Base-by-base conservation (phyloP, 2,329 filamentous ascomycete genomes). In the Ophiobolus disseminans region DNA sequence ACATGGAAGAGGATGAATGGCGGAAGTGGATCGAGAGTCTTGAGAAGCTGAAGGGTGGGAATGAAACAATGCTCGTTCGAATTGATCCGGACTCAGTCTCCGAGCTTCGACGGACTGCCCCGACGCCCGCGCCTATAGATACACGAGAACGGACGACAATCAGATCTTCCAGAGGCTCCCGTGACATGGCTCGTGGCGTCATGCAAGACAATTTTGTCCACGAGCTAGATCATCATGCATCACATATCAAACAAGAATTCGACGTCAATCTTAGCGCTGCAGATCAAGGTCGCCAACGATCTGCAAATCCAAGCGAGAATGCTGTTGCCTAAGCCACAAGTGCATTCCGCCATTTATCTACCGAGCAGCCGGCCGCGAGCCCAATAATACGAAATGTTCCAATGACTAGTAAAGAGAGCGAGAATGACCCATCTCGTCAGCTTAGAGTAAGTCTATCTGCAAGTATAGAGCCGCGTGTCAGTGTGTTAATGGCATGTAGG, bases 41-140 rank as follows among this genome's bases (percentile, higher is more conserved):
- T 13, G 13, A 48, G 2, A 63, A 54, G 22, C 52, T 68, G 2
- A 22, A 38, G 1, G 14, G 39, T 13, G 63, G 65, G 3, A 59
- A 69, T 23, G n/a, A 51, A 1, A 48, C 19, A 0, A 66, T 68
- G 54, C 38, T 69, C 1, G 34, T 50, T 2, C 55, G 60, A 3
- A n/a, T 34, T 2, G 21, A 37, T 10, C 14, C 23, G 3, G n/a
- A 40, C 4, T 17, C 26, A 11, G 9, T 5, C 2, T 8, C 17
- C 2, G 9, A 35, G 14, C 7, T 23, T 11, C 19, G 26, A 17
- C 26, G 30, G 6, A 26, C 25, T 22, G 35, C 41, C 5, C 19
- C 36, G 0, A 60, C 53, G 4, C 50, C 54, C 4, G 48, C 54
- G 2, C 53, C 56, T 8, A 9, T 45, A 8, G 40, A 50, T 16